Evolutionary conservation across 495 filamentous ascomycete species (phyloP), one percentile per base, ranked within the genome.

Genomic region (Penicillium ucsense): DNA sequence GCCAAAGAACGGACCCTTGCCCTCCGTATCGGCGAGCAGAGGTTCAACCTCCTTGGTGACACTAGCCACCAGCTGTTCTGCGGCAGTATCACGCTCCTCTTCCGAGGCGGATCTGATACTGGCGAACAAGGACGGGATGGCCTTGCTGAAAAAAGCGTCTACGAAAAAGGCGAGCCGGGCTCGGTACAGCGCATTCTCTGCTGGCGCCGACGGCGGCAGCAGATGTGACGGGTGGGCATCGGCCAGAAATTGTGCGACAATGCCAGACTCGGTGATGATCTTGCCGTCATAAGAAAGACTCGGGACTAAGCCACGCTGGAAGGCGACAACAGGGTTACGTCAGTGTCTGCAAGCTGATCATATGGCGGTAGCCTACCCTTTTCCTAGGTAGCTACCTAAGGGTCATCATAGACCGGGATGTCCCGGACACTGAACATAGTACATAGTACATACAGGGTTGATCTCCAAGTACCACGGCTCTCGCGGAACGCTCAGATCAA

Each of bases 391-490:
- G 20, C 20, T 20, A 20, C 20, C 20, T 20, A 20, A 20, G 20
- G 20, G 20, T 20, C 1, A 20, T 20, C 20, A 20, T 20, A 20
- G 20, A 20, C 20, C 20, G 20, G 20, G 20, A 20, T 20, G 20
- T 20, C 1, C 20, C 2, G 20, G 20, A 20, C 20, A 20, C 20
- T 2, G 20, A 20, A 20, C 20, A 20, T 5, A 10, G 5, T 6
- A 30, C 28, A 11, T 31, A n/a, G 12, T 35, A 46, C 56, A 46
- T 69, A 82, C 79, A 0, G 87, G 89, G 68, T 94, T 95, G 61
- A 95, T 70, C 41, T 85, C 73, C 4, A 94, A 77, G 63, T 94
- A 94, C 76, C 86, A 89, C n/a, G 78, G 71, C 42, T 86, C 85
- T 7, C 88, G 82, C 0, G 89, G 89, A 4, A 55, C 74, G 52